phyloP scores from a whole-genome alignment of 2,329 filamentous ascomycete species.

The Colletotrichum somersetense region DNA sequence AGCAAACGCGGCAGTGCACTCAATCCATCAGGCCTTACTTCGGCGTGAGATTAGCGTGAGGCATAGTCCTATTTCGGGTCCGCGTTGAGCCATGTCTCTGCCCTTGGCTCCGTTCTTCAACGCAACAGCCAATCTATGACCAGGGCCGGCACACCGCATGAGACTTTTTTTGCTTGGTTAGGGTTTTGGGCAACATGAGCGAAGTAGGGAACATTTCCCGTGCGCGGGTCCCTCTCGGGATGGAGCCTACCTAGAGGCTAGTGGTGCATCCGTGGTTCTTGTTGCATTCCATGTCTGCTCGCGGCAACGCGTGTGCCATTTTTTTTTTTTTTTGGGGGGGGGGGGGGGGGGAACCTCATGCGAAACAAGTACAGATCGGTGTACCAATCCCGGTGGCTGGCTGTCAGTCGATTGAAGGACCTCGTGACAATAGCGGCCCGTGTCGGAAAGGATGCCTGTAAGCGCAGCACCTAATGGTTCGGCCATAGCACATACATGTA shows the following conservation, averaged over 20 bases:
- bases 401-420: neutral
- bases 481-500: slow-evolving; percentile 1
- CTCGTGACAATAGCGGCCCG: neutral
- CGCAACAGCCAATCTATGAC: slow-evolving; percentile 18
- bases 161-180: neutral
- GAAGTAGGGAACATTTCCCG: neutral
- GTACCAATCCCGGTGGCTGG: neutral
- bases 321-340: neutral
- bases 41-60: slow-evolving; percentile 33
- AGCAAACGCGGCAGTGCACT: slow-evolving; percentile 41
- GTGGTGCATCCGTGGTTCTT: neutral
- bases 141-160: slow-evolving; percentile 12
- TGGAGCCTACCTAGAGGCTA: neutral
- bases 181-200: neutral
- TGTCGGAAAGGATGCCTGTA: neutral
- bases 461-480: neutral
- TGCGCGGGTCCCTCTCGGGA: slow-evolving; percentile 5
- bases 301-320: slow-evolving; percentile 25
- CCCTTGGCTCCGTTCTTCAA: slow-evolving; percentile 35
- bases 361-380: slow-evolving; percentile 22
- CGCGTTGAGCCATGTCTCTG: slow-evolving; percentile 34
- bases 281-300: slow-evolving; percentile 2
- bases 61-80: slow-evolving; percentile 16
- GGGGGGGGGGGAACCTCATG: slow-evolving; percentile 1
- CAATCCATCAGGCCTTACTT: slow-evolving; percentile 17